A percentile compares a stretch with the other conserved stretches of the same genome.
Evolutionary conservation across 805 yeast genomes (phyloP).

Genomic region (Metschnikowia similis): DNA sequence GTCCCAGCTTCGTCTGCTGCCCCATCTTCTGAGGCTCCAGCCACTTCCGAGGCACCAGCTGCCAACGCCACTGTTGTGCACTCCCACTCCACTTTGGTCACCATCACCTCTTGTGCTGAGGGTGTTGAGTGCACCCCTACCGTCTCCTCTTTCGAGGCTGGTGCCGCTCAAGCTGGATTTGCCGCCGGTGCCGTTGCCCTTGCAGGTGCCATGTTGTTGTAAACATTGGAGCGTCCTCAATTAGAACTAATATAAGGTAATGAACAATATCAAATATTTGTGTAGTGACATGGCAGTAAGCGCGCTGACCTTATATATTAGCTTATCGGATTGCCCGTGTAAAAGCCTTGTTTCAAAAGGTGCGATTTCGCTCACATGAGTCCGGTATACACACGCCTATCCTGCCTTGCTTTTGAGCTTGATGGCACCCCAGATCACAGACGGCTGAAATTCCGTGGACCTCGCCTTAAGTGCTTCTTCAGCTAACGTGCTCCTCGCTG

Average conservation of each 20-base stretch:
- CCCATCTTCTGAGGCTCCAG: constrained; percentile 23
- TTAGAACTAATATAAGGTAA: neutral
- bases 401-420: too few relatives aligned
- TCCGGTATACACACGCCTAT: too few relatives aligned
- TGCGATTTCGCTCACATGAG: too few relatives aligned
- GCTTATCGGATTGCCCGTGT: too few relatives aligned
- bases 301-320: too few relatives aligned
- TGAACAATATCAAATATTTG: too few relatives aligned
- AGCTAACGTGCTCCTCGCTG: too few relatives aligned
- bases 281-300: too few relatives aligned
- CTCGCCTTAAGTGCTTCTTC: too few relatives aligned
- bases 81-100: constrained; percentile 20
- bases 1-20: constrained; percentile 19
- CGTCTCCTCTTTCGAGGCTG: constrained; percentile 8
- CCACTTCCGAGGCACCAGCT: constrained; percentile 25
- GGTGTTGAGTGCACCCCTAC: constrained; percentile 5
- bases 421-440: too few relatives aligned
- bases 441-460: too few relatives aligned
- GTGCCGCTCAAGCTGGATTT: constrained; percentile 11
- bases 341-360: too few relatives aligned
- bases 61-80: constrained; percentile 19
- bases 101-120: constrained; percentile 25
- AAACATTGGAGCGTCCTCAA: neutral
- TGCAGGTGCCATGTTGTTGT: constrained; percentile 17
- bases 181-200: constrained; percentile 17